phyloP scores from a whole-genome alignment of 1,139 yeast genomes.

The Hemisphaericaspora lyxosophila region DNA sequence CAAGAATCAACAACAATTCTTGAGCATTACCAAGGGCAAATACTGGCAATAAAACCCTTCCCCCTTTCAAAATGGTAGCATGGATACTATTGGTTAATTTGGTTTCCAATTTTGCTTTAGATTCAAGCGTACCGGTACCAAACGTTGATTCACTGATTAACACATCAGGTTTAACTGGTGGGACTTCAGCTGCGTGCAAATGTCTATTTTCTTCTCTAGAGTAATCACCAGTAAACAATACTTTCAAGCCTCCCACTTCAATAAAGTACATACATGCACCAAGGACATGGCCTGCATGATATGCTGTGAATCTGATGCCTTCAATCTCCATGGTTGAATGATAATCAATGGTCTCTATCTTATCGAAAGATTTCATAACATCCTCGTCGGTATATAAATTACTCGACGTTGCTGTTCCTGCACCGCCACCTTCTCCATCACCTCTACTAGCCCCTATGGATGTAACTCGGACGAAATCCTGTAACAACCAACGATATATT shows the following conservation, averaged over 20 bases:
- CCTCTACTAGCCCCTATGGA: slow-evolving; percentile 50
- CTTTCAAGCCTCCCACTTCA: slow-evolving; percentile 89
- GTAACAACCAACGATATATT: slow-evolving; percentile 88
- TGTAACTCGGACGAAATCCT: slow-evolving; percentile 93
- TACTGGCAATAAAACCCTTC: slow-evolving; percentile 88
- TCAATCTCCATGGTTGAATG: slow-evolving; percentile 94
- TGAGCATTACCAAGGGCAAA: slow-evolving; percentile 98
- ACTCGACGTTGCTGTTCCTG: slow-evolving; percentile 31
- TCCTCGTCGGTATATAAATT: slow-evolving; percentile 89
- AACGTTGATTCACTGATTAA: slow-evolving; percentile 93
- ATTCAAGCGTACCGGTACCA: slow-evolving; percentile 97
- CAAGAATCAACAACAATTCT: slow-evolving; percentile 81
- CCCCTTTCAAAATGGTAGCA: slow-evolving; percentile 82
- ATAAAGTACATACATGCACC: slow-evolving; percentile 98
- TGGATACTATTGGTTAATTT: slow-evolving; percentile 81
- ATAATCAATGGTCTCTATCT: slow-evolving; percentile 90
- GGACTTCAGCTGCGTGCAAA: slow-evolving; percentile 92
- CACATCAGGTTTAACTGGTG: slow-evolving; percentile 84
- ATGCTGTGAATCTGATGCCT: slow-evolving; percentile 94
- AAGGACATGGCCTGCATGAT: slow-evolving; percentile 97
- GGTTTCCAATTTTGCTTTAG: slow-evolving; percentile 79
- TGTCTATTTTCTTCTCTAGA: slow-evolving; percentile 96
- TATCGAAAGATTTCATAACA: slow-evolving; percentile 79
- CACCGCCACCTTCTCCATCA: slow-evolving; percentile 23
- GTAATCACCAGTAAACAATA: slow-evolving; percentile 93